Percentiles rank a stretch among this genome's conserved stretches.
These are phyloP conservation scores for Adansonia gregorii DNA, from an alignment of 441 rosid genomes.

Conservation along the genomic window DNA sequence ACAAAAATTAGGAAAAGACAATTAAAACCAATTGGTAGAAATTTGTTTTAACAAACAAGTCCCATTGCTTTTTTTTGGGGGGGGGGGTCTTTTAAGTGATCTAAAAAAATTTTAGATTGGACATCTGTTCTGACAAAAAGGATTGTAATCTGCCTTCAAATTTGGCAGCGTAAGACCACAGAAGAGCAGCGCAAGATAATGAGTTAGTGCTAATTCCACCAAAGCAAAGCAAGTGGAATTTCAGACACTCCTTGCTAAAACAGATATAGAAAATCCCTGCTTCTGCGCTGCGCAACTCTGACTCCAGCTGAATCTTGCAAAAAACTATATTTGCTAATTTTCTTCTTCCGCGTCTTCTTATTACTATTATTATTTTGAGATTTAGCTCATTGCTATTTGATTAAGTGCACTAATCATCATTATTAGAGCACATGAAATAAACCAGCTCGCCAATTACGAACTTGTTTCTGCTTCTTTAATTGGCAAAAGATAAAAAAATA, in stretches of 20 bases:
- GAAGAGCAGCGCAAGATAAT: neutral
- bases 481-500: neutral
- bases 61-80: neutral
- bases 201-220: neutral
- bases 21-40: too few species aligned
- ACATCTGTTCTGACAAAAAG: neutral
- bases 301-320: neutral
- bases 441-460: neutral
- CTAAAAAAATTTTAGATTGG: neutral
- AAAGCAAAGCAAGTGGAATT: constrained; percentile 9
- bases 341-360: too few species aligned
- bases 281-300: neutral
- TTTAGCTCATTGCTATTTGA: neutral
- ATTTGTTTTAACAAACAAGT: neutral
- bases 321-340: neutral
- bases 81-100: neutral
- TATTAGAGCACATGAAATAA: neutral
- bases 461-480: neutral
- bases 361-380: neutral
- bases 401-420: constrained; percentile 1
- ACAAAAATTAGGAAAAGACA: too few species aligned
- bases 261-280: neutral
- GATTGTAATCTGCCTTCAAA: neutral
- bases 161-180: neutral
- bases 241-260: neutral